Evolutionary conservation across 2,329 filamentous ascomycete species (phyloP), one percentile per base, ranked within the genome.

Genomic region (Botrytis cinerea): DNA sequence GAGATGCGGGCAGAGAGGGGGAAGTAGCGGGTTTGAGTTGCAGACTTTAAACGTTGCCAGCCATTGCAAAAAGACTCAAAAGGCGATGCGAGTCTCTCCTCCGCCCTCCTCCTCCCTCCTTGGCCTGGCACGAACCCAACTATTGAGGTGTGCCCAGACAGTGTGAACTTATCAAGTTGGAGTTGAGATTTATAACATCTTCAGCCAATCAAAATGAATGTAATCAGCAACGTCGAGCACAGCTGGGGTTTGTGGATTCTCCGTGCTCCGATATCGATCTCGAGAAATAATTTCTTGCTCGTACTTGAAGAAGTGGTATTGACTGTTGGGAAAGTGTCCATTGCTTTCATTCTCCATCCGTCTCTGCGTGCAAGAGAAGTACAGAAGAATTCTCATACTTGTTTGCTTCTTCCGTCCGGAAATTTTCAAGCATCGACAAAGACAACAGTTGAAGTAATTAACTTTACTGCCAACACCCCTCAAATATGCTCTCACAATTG

Each of bases 401-500:
- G 22, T 40, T 38, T 38, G 38, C 7, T 38, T 25, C 51, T 32
- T 14, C 12, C 8, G 12, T 62, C 9, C 6, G 32, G 5, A 32
- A 40, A 59, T 16, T 69, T 57, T 43, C 7, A 32, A 35, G 25
- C 66, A 57, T 43, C n/a, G 10, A 68, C 25, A 32, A 57, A 68
- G 35, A 43, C 35, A 57, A 43, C 40, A 32, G 66, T 68, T 43
- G 48, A 62, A 70, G 66, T 70, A 28, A 63, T 46, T 70, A 70
- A 70, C 22, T 73, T 70, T 54, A 70, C 71, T 70, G n/a, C 32
- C 45, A 70, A 70, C 64, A 51, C 46, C 20, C 43, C n/a, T 14
- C 22, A 48, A 60, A 60, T 68, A 74, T 81, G 76, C 75, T 80
- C 69, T 78, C 79, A 73, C 78, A 78, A 76, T 76, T 81, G 75